phyloP scores from a whole-genome alignment of 805 yeast genomes.

The Isabelozyma gotoi region DNA sequence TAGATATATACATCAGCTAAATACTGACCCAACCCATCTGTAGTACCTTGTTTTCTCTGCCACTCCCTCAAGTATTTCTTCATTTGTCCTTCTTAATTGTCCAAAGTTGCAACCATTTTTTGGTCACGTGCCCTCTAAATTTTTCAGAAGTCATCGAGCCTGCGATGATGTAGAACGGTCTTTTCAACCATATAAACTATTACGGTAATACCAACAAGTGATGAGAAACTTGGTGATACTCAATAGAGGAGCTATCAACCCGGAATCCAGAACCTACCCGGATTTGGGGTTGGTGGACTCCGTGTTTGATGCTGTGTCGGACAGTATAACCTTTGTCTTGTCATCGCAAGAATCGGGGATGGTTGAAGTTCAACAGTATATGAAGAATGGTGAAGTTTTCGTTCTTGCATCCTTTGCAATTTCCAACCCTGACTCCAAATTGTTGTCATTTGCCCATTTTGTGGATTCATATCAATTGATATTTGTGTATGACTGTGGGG shows the following conservation, averaged over 20 bases:
- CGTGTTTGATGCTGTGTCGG: conserved; percentile 71
- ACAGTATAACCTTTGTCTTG: conserved; percentile 66
- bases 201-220: conserved; percentile 1
- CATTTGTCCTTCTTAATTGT: background rate
- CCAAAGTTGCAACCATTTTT: background rate
- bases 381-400: conserved; percentile 58
- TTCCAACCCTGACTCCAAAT: conserved; percentile 27
- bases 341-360: conserved; percentile 51
- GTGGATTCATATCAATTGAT: conserved; percentile 66
- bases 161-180: background rate
- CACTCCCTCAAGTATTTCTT: background rate
- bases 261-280: conserved; percentile 60
- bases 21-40: too few relatives aligned
- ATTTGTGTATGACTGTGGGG: conserved; percentile 73
- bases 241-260: conserved; percentile 53
- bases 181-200: conserved; percentile 1
- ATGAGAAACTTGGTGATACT: conserved; percentile 54
- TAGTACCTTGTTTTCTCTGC: too few relatives aligned
- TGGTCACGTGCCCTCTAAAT: background rate
- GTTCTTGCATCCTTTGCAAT: conserved; percentile 63
- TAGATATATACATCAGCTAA: too few relatives aligned
- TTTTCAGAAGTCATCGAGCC: background rate
- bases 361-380: conserved; percentile 75
- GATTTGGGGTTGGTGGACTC: conserved; percentile 56
- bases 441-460: conserved; percentile 65